Evolutionary conservation across 176 grass and related monocot species (phyloP).

Genomic region (Paspalum vaginatum): DNA sequence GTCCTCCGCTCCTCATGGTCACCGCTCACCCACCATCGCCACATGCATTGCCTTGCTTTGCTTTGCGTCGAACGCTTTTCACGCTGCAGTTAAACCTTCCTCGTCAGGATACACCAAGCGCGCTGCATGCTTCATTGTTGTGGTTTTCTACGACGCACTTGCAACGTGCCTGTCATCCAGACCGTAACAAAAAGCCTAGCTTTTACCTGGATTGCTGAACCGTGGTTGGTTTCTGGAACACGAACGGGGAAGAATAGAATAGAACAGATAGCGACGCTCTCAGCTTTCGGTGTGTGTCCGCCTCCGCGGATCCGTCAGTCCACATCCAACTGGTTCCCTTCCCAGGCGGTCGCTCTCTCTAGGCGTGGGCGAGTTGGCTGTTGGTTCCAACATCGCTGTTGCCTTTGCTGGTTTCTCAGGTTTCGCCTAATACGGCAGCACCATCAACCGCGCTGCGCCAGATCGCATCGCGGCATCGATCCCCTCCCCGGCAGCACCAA

Average conservation of each 20-base stretch:
- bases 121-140: not conserved
- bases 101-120: not conserved
- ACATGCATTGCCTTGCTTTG: not conserved
- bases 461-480: not conserved
- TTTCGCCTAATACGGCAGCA: conserved; percentile 36
- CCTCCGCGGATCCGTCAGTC: conserved; percentile 21
- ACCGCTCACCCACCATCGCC: conserved; percentile 17
- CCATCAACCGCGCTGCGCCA: not conserved
- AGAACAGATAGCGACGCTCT: not conserved
- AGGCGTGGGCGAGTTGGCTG: not conserved
- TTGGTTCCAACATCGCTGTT: conserved; percentile 36
- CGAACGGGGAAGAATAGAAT: not conserved
- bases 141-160: too few relatives aligned
- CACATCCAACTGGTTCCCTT: not conserved
- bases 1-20: not conserved
- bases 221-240: not conserved
- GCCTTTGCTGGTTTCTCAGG: not conserved
- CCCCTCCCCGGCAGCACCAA: not conserved
- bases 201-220: not conserved
- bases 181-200: not conserved
- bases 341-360: not conserved
- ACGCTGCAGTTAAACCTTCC: not conserved
- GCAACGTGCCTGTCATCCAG: not conserved
- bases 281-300: conserved; percentile 1
- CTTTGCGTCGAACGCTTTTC: conserved; percentile 5